These are phyloP conservation scores for Excoecaria agallocha DNA, from an alignment of 345 rosid species.

Conservation along the genomic window DNA sequence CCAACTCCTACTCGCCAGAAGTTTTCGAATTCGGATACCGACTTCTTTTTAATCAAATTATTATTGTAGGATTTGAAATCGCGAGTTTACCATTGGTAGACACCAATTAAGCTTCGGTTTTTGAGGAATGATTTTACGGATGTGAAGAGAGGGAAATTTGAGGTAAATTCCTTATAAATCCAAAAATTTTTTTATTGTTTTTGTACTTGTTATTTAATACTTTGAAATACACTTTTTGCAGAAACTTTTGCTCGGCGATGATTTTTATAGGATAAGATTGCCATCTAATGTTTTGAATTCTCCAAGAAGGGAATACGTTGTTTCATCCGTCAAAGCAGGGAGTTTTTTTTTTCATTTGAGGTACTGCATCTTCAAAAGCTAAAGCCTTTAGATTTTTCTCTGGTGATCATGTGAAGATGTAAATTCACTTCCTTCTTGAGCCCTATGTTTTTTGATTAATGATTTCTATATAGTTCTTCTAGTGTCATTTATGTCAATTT, in stretches of 20 bases:
- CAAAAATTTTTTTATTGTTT: neutral
- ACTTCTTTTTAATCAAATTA: slow-evolving; percentile 11
- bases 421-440: neutral
- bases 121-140: slow-evolving; percentile 59
- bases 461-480: neutral
- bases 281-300: slow-evolving; percentile 82
- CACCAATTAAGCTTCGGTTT: slow-evolving; percentile 85
- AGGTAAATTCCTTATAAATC: slow-evolving; percentile 38
- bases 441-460: neutral
- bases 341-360: slow-evolving; percentile 24
- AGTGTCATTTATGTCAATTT: neutral
- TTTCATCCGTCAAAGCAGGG: slow-evolving; percentile 88
- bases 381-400: neutral
- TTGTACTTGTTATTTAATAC: slow-evolving; percentile 2
- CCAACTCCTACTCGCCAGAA: slow-evolving; percentile 42
- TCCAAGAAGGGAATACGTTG: slow-evolving; percentile 65
- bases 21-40: slow-evolving; percentile 72
- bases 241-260: slow-evolving; percentile 75
- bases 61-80: neutral
- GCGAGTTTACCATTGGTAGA: slow-evolving; percentile 31
- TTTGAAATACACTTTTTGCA: slow-evolving; percentile 26
- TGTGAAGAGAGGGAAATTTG: slow-evolving; percentile 66
- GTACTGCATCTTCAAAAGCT: neutral
- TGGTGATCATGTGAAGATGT: neutral
- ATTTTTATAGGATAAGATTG: slow-evolving; percentile 80